Conservation (phyloP, 352 stramenopile genomes). For the Phytophthora capsici region DNA sequence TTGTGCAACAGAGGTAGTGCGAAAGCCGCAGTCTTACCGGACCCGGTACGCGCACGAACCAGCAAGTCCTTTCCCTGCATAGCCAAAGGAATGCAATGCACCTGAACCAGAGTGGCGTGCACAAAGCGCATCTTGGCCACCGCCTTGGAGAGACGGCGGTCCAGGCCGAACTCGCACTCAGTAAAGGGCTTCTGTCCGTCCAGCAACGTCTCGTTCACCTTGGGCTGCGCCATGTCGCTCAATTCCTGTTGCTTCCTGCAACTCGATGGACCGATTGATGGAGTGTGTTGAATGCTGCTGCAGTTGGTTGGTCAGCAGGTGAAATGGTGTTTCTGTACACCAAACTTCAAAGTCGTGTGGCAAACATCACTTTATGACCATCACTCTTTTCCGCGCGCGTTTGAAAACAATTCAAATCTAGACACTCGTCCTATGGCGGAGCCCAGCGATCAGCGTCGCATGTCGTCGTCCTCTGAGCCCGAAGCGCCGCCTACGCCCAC, state of each 20-base stretch:
- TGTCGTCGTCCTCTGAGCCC: conserved; percentile 34
- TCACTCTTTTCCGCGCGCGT: conserved; percentile 22
- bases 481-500: conserved; percentile 42
- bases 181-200: conserved; percentile 83
- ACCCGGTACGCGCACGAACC: conserved; percentile 92
- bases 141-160: conserved; percentile 92
- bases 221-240: conserved; percentile 34
- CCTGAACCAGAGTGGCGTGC: conserved; percentile 95
- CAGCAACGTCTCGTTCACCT: conserved; percentile 76
- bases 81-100: conserved; percentile 93
- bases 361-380: background rate
- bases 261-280: conserved; percentile 1
- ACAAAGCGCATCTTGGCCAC: conserved; percentile 94
- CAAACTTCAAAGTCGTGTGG: background rate
- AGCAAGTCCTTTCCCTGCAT: conserved; percentile 94
- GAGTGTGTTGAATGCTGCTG: conserved; percentile 14
- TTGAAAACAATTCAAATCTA: conserved; percentile 25
- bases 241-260: background rate
- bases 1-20: conserved; percentile 93
- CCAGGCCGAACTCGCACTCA: conserved; percentile 89
- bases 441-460: conserved; percentile 21
- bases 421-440: conserved; percentile 21
- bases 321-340: background rate
- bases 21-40: conserved; percentile 95
- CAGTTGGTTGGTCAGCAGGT: conserved; percentile 34